A percentile compares a stretch with the other conserved stretches of the same genome.
These are phyloP conservation scores for Leccinum obscurum DNA, from an alignment of 768 basidiomycete species.

Conservation along the genomic window DNA sequence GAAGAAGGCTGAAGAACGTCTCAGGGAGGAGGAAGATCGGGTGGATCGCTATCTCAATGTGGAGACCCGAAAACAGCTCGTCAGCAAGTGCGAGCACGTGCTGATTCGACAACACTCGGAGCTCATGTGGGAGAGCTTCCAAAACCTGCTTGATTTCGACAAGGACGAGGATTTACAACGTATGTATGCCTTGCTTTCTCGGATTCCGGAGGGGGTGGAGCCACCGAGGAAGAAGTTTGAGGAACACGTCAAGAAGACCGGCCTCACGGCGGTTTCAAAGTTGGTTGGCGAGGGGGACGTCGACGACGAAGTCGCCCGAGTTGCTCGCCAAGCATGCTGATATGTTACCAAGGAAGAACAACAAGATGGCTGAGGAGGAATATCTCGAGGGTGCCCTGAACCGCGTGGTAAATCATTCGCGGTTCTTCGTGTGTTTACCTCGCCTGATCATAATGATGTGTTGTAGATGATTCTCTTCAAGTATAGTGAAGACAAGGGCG, in stretches of 20 bases:
- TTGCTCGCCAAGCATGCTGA: constrained; percentile 92
- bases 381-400: constrained; percentile 89
- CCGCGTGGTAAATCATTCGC: constrained; percentile 66
- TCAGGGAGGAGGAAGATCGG: constrained; percentile 93
- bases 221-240: constrained; percentile 91
- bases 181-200: constrained; percentile 90
- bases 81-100: constrained; percentile 86
- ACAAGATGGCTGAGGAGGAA: constrained; percentile 83
- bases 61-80: constrained; percentile 78
- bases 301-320: constrained; percentile 85
- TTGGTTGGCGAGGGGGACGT: constrained; percentile 66
- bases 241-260: constrained; percentile 92
- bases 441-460: constrained; percentile 7
- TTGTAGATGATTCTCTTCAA: constrained; percentile 94
- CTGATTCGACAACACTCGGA: constrained; percentile 86
- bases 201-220: constrained; percentile 88
- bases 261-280: constrained; percentile 78
- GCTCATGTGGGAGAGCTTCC: constrained; percentile 93
- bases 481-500: constrained; percentile 98
- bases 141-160: constrained; percentile 85
- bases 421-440: neutral
- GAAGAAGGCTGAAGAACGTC: constrained; percentile 89
- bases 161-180: constrained; percentile 93
- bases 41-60: constrained; percentile 93
- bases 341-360: constrained; percentile 86